phyloP scores from a whole-genome alignment of 2,329 filamentous ascomycete genomes.

The Xylariaceae sp. region DNA sequence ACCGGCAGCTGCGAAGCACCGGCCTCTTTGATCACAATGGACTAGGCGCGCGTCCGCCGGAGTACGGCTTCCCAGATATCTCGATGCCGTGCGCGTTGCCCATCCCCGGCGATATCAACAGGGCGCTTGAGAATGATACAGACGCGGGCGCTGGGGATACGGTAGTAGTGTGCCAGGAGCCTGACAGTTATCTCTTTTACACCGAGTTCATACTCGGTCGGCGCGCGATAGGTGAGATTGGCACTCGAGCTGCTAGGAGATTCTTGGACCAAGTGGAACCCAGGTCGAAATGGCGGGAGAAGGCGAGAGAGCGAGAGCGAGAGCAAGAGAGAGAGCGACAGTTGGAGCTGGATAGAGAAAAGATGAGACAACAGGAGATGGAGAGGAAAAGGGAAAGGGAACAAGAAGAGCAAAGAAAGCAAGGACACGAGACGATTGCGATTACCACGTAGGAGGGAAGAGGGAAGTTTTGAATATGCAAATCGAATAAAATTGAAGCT shows the following conservation, averaged over 20 bases:
- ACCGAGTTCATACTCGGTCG: conserved; percentile 43
- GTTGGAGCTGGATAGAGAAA: not conserved
- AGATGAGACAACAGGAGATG: not conserved
- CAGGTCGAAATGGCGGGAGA: conserved; percentile 20
- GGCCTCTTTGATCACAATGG: conserved; percentile 40
- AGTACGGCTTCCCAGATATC: conserved; percentile 39
- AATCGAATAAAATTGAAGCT: not conserved
- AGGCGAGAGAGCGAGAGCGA: not conserved
- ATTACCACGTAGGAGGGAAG: not conserved
- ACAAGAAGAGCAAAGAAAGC: not conserved
- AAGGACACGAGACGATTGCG: not conserved
- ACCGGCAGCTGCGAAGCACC: conserved; percentile 41
- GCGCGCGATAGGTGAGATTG: conserved; percentile 33
- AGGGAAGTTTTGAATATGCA: not conserved
- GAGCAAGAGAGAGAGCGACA: not conserved
- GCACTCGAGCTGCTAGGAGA: conserved; percentile 25
- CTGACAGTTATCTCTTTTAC: conserved; percentile 47
- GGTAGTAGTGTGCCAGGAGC: conserved; percentile 36
- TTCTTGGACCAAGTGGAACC: conserved; percentile 20
- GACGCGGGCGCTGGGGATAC: not conserved
- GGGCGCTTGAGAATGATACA: conserved; percentile 21
- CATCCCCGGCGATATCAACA: conserved; percentile 13
- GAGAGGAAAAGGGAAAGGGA: not conserved
- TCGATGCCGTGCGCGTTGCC: conserved; percentile 38
- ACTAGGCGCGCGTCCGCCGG: conserved; percentile 34